Conservation (phyloP, 2,329 filamentous ascomycete species). For the Xylaria digitata region DNA sequence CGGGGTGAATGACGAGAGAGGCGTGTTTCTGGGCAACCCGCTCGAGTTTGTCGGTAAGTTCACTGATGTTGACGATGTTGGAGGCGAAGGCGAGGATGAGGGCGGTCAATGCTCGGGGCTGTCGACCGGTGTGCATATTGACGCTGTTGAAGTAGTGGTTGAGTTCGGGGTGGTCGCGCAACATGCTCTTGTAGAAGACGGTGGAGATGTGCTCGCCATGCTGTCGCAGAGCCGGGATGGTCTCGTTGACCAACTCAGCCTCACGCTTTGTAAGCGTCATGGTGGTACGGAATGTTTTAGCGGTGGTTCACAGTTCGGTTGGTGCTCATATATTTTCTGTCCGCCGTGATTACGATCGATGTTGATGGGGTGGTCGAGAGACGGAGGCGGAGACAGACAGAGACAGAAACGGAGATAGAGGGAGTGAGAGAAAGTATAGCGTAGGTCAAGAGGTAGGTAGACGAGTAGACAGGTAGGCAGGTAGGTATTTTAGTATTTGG, state of each 20-base stretch:
- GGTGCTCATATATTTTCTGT: background rate
- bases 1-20: conserved; percentile 73
- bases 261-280: conserved; percentile 63
- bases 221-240: conserved; percentile 74
- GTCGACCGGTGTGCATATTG: conserved; percentile 71
- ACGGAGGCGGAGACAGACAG: too few relatives aligned
- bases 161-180: conserved; percentile 72
- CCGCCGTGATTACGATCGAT: background rate
- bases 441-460: background rate
- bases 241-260: conserved; percentile 73
- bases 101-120: conserved; percentile 70
- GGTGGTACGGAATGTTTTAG: background rate
- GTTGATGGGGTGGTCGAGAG: background rate
- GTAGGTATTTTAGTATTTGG: background rate
- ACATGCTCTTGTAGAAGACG: conserved; percentile 78
- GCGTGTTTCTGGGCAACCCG: conserved; percentile 78
- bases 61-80: conserved; percentile 73
- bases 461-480: background rate
- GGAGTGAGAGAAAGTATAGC: too few relatives aligned
- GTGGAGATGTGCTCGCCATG: conserved; percentile 76
- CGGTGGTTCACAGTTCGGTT: background rate
- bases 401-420: too few relatives aligned
- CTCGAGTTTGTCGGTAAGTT: conserved; percentile 65
- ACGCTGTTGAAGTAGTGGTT: conserved; percentile 77
- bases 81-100: conserved; percentile 77